These are phyloP conservation scores for Coniferiporia weirii DNA, from an alignment of 1,284 basidiomycete genomes.

Conservation along the genomic window DNA sequence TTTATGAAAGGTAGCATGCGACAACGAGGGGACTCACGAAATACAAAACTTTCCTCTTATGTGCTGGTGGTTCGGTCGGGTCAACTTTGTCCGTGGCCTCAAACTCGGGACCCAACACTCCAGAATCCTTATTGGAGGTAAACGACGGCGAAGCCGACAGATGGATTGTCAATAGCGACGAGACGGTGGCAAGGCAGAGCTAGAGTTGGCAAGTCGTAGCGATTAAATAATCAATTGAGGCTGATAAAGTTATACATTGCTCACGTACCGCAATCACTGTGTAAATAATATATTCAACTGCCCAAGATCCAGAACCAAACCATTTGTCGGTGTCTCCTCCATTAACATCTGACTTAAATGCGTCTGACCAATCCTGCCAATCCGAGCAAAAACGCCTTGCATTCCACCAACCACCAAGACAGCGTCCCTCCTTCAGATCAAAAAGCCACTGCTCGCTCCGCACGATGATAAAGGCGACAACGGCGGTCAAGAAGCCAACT, in stretches of 20 bases:
- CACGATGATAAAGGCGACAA: constrained; percentile 85
- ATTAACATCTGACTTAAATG: constrained; percentile 31
- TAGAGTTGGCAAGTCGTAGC: constrained; percentile 26
- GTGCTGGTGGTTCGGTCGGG: constrained; percentile 23
- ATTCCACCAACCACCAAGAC: constrained; percentile 63
- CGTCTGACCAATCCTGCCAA: constrained; percentile 74
- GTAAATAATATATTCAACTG: constrained; percentile 70
- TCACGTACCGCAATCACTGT: constrained; percentile 69
- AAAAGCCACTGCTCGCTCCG: constrained; percentile 90
- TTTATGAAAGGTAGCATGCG: constrained; percentile 19
- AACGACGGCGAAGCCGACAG: constrained; percentile 87
- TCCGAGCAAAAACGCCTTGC: constrained; percentile 75
- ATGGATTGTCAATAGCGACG: constrained; percentile 79
- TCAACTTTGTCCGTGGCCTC: constrained; percentile 25
- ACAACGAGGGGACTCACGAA: constrained; percentile 51
- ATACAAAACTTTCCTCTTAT: constrained; percentile 71
- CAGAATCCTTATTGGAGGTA: constrained; percentile 81
- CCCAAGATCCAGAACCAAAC: constrained; percentile 31
- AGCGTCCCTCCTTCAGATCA: constrained; percentile 91
- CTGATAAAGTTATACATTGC: neutral
- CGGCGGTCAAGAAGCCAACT: constrained; percentile 77
- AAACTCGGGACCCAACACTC: constrained; percentile 55
- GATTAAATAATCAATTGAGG: constrained; percentile 2
- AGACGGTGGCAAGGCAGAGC: constrained; percentile 67
- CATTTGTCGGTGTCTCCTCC: constrained; percentile 21